Base-by-base conservation (phyloP, 2,329 filamentous ascomycete genomes). In the Cladophialophora carrionii region DNA sequence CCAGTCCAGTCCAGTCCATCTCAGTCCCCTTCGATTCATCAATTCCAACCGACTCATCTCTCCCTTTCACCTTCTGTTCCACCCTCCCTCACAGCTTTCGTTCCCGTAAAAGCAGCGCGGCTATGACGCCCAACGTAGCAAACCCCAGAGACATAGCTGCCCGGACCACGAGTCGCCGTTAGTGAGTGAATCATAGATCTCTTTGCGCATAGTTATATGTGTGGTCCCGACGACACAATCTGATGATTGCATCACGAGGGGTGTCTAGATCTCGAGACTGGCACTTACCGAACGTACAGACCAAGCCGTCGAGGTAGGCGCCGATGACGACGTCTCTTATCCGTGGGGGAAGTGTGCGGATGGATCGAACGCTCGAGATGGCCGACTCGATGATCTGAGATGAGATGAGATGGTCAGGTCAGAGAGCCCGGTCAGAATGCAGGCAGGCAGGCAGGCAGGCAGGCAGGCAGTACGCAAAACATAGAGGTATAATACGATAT, bases 361-460 rank as follows among this genome's bases (percentile, higher is more conserved):
- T 64, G 20, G 61, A 58, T 14, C 22, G 46, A 29, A 66, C 54
- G 57, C 61, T 66, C 29, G 64, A 66, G 17, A 66, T 24, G 48
- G 64, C 61, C 14, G 53, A 59, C 17, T 66, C 64, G 46, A 66
- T 66, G 49, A 66, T 66, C 64, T 65, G 6, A 29, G 26, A 29
- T 29, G 26, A 29, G 26, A n/a, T n/a, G n/a, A n/a, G n/a, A n/a
- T n/a, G n/a, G 26, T 29, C 26, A 29, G 26, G 26, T 6, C 26
- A 29, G 26, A 29, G 3, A 6, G 26, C 26, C 3, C 26, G 26
- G 26, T 29, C 26, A 29, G 26, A 29, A 3, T 3, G 26, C 26
- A 6, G 26, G 6, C 6, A 6, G 26, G n/a, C n/a, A n/a, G n/a
- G n/a, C n/a, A n/a, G n/a, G n/a, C n/a, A n/a, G n/a, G n/a, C n/a